phyloP scores from a whole-genome alignment of 192 early-diverging fungal genomes.

The Mortierella claussenii region DNA sequence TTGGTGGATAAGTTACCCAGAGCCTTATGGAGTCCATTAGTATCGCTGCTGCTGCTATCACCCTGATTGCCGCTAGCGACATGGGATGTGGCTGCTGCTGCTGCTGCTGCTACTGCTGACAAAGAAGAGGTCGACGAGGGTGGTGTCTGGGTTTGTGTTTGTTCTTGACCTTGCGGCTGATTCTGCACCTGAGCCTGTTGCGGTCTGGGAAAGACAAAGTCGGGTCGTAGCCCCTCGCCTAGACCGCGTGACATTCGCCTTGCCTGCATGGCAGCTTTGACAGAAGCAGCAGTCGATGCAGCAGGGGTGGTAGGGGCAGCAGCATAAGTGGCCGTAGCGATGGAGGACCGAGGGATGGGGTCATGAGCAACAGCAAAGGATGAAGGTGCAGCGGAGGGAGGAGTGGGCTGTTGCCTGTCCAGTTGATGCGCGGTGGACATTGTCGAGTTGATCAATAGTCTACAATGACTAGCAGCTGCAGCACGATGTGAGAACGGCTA shows the following conservation, averaged over 20 bases:
- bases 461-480: no score
- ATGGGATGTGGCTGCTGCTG: background rate
- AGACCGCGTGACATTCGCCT: slow-evolving; percentile 37
- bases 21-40: slow-evolving; percentile 13
- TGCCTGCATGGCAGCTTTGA: slow-evolving; percentile 47
- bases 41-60: no score
- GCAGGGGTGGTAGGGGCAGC: background rate
- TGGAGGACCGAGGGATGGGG: background rate
- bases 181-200: background rate
- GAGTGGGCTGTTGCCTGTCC: background rate
- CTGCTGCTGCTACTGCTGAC: no score
- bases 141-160: slow-evolving; percentile 2
- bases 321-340: background rate
- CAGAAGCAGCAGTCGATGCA: slow-evolving; percentile 1
- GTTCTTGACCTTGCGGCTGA: no score
- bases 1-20: background rate
- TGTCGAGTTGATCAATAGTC: no score
- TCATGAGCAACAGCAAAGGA: slow-evolving; percentile 23
- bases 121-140: background rate
- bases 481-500: no score
- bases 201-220: slow-evolving; percentile 52
- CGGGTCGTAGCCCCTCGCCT: slow-evolving; percentile 40
- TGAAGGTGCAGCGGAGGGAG: slow-evolving; percentile 3
- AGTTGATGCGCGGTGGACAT: slow-evolving; percentile 17
- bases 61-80: no score